Base-by-base conservation (phyloP, 495 filamentous ascomycete species). In the Staphylotrichum longicolle region DNA sequence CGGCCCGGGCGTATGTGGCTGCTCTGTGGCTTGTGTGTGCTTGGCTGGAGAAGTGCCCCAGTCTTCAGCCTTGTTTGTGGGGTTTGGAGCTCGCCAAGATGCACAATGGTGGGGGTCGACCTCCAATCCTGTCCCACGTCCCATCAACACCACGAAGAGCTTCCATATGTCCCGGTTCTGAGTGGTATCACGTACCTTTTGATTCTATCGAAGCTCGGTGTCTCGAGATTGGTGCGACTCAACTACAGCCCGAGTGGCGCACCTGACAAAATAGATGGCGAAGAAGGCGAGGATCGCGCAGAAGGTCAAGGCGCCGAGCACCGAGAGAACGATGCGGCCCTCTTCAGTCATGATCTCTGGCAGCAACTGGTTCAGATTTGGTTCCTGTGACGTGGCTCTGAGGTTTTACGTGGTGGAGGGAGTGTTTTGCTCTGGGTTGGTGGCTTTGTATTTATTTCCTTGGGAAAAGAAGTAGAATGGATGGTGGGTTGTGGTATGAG, bases 51-150 rank as follows among this genome's bases (percentile, higher is more conserved):
- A 27, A 27, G 20, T 27, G 27, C 11, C n/a, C 37, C 15, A 9
- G 49, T 60, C 39, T 20, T 64, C 58, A 61, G 62, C 64, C 63
- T 63, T 58, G 60, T 5, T 30, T 41, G 53, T 46, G 63, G 57
- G 46, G 55, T 46, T 30, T 35, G 45, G 39, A 57, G 35, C 33
- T 44, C 20, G 49, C 34, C 57, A 60, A 45, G 57, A 41, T 7
- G 37, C 14, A 15, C 0, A 5, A 32, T 49, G 15, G 45, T 42
- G 37, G 45, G 44, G 44, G 6, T 39, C 37, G 37, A 6, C 10
- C 10, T 10, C 6, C 37, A 39, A 39, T 39, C 6, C 6, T 2
- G 37, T 6, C 37, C 5, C 5, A 39, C 6, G 10, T 10, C 5
- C 5, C 37, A 39, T 10, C 10, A 39, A 39, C 37, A 39, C 37